phyloP scores from a whole-genome alignment of 495 filamentous ascomycete genomes.

The Acidomyces sp. region DNA sequence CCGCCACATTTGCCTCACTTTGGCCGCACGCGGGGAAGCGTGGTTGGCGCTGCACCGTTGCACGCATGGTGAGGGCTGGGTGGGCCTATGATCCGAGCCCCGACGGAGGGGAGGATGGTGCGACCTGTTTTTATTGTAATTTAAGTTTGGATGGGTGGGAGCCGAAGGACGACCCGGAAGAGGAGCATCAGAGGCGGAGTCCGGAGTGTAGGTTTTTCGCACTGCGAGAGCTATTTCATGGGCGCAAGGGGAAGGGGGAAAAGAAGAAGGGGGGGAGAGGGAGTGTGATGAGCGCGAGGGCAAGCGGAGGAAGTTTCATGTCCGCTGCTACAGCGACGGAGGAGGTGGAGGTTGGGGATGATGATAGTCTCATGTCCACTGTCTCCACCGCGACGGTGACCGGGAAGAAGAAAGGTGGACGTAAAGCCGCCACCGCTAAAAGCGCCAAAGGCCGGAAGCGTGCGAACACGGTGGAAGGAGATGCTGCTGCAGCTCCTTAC shows the following conservation, averaged over 20 bases:
- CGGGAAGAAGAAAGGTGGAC: slow-evolving; percentile 21
- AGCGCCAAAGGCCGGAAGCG: slow-evolving; percentile 31
- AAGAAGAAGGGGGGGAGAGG: slow-evolving; percentile 37
- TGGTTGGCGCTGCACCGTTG: slow-evolving; percentile 75
- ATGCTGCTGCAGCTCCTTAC: neutral
- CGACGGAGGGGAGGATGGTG: slow-evolving; percentile 63
- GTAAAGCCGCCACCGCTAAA: slow-evolving; percentile 18
- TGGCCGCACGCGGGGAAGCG: slow-evolving; percentile 87
- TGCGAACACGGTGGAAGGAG: slow-evolving; percentile 8
- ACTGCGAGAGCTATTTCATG: slow-evolving; percentile 34
- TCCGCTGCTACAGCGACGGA: slow-evolving; percentile 38
- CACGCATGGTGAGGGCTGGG: slow-evolving; percentile 83
- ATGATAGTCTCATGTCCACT: slow-evolving; percentile 54
- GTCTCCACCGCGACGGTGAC: slow-evolving; percentile 44
- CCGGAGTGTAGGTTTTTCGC: slow-evolving; percentile 74
- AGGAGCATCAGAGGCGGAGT: slow-evolving; percentile 72
- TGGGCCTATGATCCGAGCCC: slow-evolving; percentile 73
- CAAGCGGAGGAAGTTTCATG: slow-evolving; percentile 42
- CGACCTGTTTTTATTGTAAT: slow-evolving; percentile 76
- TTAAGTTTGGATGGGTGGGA: slow-evolving; percentile 86
- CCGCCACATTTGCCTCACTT: slow-evolving; percentile 55
- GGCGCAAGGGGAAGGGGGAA: slow-evolving; percentile 8
- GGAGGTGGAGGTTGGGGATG: slow-evolving; percentile 34
- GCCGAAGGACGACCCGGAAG: slow-evolving; percentile 73
- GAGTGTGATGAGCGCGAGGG: slow-evolving; percentile 46